phyloP scores from a whole-genome alignment of 176 grass and related monocot genomes.

The Aegilops longissima region DNA sequence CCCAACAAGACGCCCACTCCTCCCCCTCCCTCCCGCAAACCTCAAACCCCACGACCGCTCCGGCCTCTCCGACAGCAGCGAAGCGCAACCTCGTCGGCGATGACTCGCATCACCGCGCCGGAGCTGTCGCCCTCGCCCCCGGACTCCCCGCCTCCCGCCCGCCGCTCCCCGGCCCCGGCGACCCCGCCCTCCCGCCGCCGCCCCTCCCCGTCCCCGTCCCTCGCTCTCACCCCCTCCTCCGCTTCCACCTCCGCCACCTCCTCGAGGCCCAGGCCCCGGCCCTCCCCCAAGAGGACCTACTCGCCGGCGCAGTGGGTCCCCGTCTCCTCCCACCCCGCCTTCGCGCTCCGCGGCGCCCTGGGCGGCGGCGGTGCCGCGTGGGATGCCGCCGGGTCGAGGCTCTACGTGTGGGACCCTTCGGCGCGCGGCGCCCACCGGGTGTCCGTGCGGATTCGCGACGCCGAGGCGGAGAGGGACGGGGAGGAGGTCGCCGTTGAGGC shows the following conservation, averaged over 20 bases:
- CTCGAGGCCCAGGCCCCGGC: slow-evolving; percentile 41
- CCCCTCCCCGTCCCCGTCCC: slow-evolving; percentile 41
- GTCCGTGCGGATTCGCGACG: slow-evolving; percentile 63
- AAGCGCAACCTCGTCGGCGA: slow-evolving; percentile 29
- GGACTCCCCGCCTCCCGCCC: slow-evolving; percentile 42
- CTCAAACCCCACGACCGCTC: background rate
- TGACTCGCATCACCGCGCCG: slow-evolving; percentile 70
- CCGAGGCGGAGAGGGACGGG: slow-evolving; percentile 31
- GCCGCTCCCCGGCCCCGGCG: slow-evolving; percentile 13
- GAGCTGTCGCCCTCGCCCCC: slow-evolving; percentile 60
- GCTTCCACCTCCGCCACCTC: slow-evolving; percentile 33
- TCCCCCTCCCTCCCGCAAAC: background rate
- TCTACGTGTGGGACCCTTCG: slow-evolving; percentile 72
- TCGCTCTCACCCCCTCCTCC: slow-evolving; percentile 48
- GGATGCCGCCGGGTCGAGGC: slow-evolving; percentile 66
- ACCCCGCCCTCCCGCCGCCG: slow-evolving; percentile 35
- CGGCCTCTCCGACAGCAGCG: background rate
- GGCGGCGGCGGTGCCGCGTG: slow-evolving; percentile 46
- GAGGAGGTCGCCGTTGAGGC: slow-evolving; percentile 62
- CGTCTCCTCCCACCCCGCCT: slow-evolving; percentile 39
- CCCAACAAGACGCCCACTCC: background rate
- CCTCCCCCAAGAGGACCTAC: slow-evolving; percentile 45
- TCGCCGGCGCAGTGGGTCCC: slow-evolving; percentile 50
- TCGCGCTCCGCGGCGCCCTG: slow-evolving; percentile 9
- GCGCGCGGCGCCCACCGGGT: slow-evolving; percentile 54